Evolutionary conservation across 257 asterid genomes (phyloP), one percentile per base, ranked within the genome.

Genomic region (Solanum chiquidenum): DNA sequence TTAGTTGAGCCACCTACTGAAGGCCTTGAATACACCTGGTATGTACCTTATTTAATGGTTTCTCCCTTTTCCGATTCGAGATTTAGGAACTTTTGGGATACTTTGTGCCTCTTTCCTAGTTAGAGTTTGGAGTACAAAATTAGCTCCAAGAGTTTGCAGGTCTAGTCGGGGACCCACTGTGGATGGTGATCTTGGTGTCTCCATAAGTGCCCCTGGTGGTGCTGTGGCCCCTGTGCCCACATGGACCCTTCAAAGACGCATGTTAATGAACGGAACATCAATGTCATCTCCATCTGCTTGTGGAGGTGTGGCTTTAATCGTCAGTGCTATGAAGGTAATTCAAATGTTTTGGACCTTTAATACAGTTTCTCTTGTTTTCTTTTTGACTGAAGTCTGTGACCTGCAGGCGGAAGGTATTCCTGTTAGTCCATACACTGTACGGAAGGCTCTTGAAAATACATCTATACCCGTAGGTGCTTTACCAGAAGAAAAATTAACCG

Each of bases 221-320:
- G 99, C 99, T 88, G 92, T 97, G 91, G 98, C 99, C 90, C 98
- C 99, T 90, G 99, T 97, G 89, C 99, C 99, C 83, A 95, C 98
- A 87, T 97, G 99, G 99, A 97, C 99, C 88, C 99, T 97, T 90
- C 99, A 97, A 90, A 92, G 88, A 9, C 99, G 99, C 84, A 94
- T 94, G 99, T 95, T 97, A 88, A 97, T 97, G 99, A 97, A 95
- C 87, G 99, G 99, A 91, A 97, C 99, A 86, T 97, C 99, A 37
- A 97, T 97, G 99, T 91, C 99, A 88, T 97, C 99, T 86, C 99
- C 99, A 68, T 95, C 95, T 89, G 99, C 99, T 77, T 95, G 98
- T 93, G 99, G 99, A 79, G 99, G 98, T 89, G 94, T 94, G 79
- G 99, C 99, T 89, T 93, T 97, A 91, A 94, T 97, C 90, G 80